phyloP scores from a whole-genome alignment of 495 filamentous ascomycete species.

The Aspergillus asperescens region DNA sequence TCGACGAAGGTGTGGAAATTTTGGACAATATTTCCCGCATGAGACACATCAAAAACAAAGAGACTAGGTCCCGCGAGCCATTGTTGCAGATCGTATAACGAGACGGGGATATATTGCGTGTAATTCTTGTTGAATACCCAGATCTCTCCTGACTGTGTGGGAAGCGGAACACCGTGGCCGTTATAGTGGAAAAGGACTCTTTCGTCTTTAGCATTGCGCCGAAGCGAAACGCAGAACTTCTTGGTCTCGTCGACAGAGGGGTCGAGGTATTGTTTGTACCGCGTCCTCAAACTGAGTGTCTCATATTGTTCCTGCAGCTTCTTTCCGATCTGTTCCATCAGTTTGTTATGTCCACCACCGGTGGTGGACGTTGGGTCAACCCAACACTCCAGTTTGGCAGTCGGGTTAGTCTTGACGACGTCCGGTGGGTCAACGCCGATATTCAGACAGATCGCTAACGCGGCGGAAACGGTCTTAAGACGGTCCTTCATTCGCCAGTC shows the following conservation, averaged over 20 bases:
- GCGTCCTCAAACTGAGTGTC: conserved; percentile 83
- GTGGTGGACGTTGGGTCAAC: conserved; percentile 78
- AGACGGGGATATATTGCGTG: conserved; percentile 97
- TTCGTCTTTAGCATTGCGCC: conserved; percentile 91
- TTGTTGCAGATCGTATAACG: conserved; percentile 88
- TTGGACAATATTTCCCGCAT: conserved; percentile 88
- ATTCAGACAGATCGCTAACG: conserved; percentile 90
- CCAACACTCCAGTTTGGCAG: conserved; percentile 94
- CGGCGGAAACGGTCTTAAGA: conserved; percentile 92
- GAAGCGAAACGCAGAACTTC: conserved; percentile 84
- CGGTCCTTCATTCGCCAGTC: conserved; percentile 98
- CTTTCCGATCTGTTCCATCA: conserved; percentile 92
- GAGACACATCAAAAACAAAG: conserved; percentile 96
- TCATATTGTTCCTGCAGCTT: conserved; percentile 93
- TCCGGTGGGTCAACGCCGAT: conserved; percentile 97
- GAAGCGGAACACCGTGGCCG: conserved; percentile 95
- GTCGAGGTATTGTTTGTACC: conserved; percentile 95
- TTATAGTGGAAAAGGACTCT: conserved; percentile 97
- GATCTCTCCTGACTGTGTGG: conserved; percentile 92
- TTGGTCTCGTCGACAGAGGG: conserved; percentile 96
- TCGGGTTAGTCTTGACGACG: conserved; percentile 87
- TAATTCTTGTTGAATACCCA: conserved; percentile 99
- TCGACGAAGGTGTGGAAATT: conserved; percentile 93
- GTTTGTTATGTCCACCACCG: conserved; percentile 63
- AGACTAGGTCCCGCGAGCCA: conserved; percentile 96